A percentile compares a stretch with the other conserved stretches of the same genome.
Evolutionary conservation across 2,329 filamentous ascomycete species (phyloP).

Genomic region (Neurospora crassa): DNA sequence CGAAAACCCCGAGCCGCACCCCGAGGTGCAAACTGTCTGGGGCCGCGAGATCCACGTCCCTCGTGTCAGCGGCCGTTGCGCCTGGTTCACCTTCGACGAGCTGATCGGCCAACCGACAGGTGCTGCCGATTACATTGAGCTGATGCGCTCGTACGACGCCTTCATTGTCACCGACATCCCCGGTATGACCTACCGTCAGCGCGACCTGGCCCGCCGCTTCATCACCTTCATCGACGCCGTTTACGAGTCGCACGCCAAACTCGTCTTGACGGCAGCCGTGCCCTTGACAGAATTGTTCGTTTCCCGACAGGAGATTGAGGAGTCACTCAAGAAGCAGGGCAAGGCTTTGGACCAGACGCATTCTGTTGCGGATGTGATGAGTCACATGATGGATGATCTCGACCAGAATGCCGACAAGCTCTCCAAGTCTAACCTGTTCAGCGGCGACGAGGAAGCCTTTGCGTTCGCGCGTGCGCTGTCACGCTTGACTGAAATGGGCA

Average conservation of each 20-base stretch:
- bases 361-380: constrained; percentile 57
- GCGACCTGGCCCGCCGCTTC: constrained; percentile 83
- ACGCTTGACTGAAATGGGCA: constrained; percentile 84
- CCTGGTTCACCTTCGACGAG: constrained; percentile 88
- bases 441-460: constrained; percentile 91
- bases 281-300: constrained; percentile 81
- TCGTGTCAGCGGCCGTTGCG: constrained; percentile 75
- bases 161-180: constrained; percentile 90
- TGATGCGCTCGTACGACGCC: constrained; percentile 80
- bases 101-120: constrained; percentile 82
- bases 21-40: constrained; percentile 79
- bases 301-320: constrained; percentile 57
- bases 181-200: constrained; percentile 76
- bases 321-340: constrained; percentile 38
- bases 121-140: constrained; percentile 89
- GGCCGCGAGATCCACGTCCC: constrained; percentile 84
- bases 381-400: constrained; percentile 77
- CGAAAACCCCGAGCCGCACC: constrained; percentile 62
- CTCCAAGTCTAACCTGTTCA: constrained; percentile 80
- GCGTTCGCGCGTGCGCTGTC: constrained; percentile 86
- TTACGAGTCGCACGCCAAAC: constrained; percentile 86
- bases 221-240: constrained; percentile 97
- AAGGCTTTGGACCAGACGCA: constrained; percentile 28
- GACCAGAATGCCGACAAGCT: constrained; percentile 76
- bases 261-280: constrained; percentile 84